Evolutionary conservation across 495 filamentous ascomycete genomes (phyloP).

Genomic region (Aspergillus diversus): DNA sequence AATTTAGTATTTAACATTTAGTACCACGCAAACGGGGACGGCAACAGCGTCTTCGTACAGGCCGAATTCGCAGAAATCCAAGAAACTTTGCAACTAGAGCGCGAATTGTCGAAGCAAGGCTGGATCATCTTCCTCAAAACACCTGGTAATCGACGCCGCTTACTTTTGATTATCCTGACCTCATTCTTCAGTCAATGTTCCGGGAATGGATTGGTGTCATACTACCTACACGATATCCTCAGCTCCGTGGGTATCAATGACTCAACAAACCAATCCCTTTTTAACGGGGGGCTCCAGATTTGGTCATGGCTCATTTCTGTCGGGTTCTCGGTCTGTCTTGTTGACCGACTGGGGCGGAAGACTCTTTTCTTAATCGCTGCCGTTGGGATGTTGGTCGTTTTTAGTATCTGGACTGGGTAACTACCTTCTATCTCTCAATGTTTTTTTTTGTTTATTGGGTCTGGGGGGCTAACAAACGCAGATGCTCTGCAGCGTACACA

Average conservation of each 20-base stretch:
- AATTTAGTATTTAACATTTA: background rate
- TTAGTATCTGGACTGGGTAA: slow-evolving; percentile 13
- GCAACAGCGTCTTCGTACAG: background rate
- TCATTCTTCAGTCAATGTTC: slow-evolving; percentile 14
- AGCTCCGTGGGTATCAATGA: slow-evolving; percentile 6
- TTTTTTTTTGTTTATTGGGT: background rate
- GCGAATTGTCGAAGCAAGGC: background rate
- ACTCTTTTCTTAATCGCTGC: slow-evolving; percentile 11
- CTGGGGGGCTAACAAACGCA: background rate
- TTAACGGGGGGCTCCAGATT: slow-evolving; percentile 10
- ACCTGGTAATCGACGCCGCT: slow-evolving; percentile 4
- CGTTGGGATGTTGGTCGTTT: slow-evolving; percentile 7
- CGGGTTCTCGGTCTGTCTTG: slow-evolving; percentile 8
- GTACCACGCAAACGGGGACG: slow-evolving; percentile 9
- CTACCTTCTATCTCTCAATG: background rate
- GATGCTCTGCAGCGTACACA: slow-evolving; percentile 5
- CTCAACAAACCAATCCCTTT: slow-evolving; percentile 7
- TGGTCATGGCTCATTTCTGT: slow-evolving; percentile 7
- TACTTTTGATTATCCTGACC: slow-evolving; percentile 4
- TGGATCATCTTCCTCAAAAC: slow-evolving; percentile 7
- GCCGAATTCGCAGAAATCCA: slow-evolving; percentile 8
- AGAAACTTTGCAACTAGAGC: background rate
- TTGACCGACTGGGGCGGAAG: slow-evolving; percentile 3
- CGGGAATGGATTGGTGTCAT: slow-evolving; percentile 11
- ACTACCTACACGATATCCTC: slow-evolving; percentile 13